A percentile compares a stretch with the other conserved stretches of the same genome.
Evolutionary conservation across 2,329 filamentous ascomycete species (phyloP).

Genomic region (Epicoccum nigrum): DNA sequence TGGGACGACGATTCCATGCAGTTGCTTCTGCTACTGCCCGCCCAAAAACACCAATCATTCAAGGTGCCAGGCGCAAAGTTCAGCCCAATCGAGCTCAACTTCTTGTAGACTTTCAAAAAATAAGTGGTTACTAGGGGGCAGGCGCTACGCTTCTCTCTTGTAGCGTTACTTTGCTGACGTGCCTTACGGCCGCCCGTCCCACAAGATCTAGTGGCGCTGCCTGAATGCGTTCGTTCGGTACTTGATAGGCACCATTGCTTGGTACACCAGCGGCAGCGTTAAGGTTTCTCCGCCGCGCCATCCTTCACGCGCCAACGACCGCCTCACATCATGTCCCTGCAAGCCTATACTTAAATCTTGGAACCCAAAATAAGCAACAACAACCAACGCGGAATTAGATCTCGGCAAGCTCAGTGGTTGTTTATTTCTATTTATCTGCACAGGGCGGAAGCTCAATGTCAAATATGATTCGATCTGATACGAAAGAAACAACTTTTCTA

Average conservation of each 20-base stretch:
- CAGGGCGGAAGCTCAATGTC: background rate
- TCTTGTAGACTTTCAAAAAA: constrained; percentile 7
- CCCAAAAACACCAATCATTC: constrained; percentile 2
- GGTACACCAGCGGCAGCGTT: constrained; percentile 27
- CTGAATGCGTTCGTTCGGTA: constrained; percentile 10
- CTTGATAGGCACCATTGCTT: constrained; percentile 23
- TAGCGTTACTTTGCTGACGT: constrained; percentile 20
- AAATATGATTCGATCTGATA: constrained; percentile 3
- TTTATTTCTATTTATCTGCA: constrained; percentile 7
- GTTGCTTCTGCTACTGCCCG: constrained; percentile 8
- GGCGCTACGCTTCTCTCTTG: constrained; percentile 7
- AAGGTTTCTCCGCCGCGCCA: constrained; percentile 22
- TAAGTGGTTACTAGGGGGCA: constrained; percentile 11
- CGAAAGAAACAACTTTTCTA: constrained; percentile 1
- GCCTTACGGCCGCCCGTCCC: constrained; percentile 21
- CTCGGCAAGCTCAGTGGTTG: constrained; percentile 2
- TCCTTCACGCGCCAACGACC: constrained; percentile 5
- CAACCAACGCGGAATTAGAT: background rate
- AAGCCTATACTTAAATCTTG: constrained; percentile 7
- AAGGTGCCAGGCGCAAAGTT: constrained; percentile 5
- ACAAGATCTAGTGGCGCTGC: constrained; percentile 10
- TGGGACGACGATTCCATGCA: constrained; percentile 8
- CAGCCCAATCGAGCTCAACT: constrained; percentile 1
- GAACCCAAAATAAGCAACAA: constrained; percentile 6
- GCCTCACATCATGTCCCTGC: constrained; percentile 13